These are phyloP conservation scores for Exophiala phaeomuriformis DNA, from an alignment of 2,329 filamentous ascomycete species.

Conservation along the genomic window DNA sequence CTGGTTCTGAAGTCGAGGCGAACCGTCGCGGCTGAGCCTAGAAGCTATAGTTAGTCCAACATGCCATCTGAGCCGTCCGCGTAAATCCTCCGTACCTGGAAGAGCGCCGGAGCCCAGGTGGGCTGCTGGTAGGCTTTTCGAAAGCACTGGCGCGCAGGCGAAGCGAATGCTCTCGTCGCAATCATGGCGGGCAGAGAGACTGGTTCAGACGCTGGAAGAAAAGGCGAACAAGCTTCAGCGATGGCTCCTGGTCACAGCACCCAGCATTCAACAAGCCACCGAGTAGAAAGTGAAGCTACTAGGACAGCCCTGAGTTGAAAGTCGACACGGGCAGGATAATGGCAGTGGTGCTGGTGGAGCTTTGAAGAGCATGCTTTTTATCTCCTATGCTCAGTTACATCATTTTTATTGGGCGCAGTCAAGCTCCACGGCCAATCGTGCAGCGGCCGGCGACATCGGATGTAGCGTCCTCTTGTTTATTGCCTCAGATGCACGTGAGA, in stretches of 20 bases:
- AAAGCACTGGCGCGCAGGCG: conserved; percentile 68
- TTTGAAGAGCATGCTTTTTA: conserved; percentile 9
- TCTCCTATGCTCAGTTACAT: conserved; percentile 16
- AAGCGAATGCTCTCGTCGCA: conserved; percentile 68
- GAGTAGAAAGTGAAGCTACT: conserved; percentile 11
- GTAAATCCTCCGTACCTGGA: conserved; percentile 48
- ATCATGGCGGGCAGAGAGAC: conserved; percentile 57
- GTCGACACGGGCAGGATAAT: neutral
- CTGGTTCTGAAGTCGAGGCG: conserved; percentile 43
- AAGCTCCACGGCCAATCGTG: neutral
- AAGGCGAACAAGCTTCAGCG: conserved; percentile 27
- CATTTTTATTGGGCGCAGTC: conserved; percentile 3
- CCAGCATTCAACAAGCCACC: conserved; percentile 13
- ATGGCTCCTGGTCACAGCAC: conserved; percentile 19
- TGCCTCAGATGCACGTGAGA: neutral
- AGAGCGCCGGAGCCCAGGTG: conserved; percentile 43
- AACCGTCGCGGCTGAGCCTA: conserved; percentile 54
- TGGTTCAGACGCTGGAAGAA: conserved; percentile 7
- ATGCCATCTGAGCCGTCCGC: conserved; percentile 1
- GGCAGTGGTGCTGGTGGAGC: conserved; percentile 8
- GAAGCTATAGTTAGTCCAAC: conserved; percentile 12
- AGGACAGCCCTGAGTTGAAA: neutral
- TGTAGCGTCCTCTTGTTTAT: neutral
- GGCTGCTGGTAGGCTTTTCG: conserved; percentile 52
- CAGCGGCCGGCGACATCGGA: conserved; percentile 2